Evolutionary conservation across 192 early-diverging fungal species (phyloP).

Genomic region (Obelidium mucronatum): DNA sequence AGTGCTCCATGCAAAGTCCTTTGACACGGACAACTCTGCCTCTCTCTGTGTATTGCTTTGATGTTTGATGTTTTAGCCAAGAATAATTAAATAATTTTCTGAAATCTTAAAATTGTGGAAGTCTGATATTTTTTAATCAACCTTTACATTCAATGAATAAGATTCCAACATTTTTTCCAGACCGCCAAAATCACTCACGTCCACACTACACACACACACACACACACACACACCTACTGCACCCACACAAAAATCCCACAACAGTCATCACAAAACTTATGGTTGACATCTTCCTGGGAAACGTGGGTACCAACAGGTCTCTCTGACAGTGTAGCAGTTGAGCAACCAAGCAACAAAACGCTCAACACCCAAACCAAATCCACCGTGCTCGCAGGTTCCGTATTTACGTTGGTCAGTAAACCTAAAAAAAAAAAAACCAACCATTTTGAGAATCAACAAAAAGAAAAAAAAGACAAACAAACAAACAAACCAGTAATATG

Average conservation of each 20-base stretch:
- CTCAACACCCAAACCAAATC: slow-evolving; percentile 97
- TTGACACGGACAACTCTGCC: neutral
- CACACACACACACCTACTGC: neutral
- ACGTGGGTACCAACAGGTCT: slow-evolving; percentile 90
- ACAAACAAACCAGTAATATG: slow-evolving; percentile 89
- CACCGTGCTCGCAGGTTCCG: slow-evolving; percentile 94
- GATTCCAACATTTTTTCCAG: no score
- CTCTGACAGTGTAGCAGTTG: slow-evolving; percentile 88
- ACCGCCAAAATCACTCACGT: neutral
- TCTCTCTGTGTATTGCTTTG: no score
- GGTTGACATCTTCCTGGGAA: slow-evolving; percentile 88
- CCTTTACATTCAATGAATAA: no score
- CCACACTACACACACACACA: neutral
- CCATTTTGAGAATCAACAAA: neutral
- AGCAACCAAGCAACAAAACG: slow-evolving; percentile 97
- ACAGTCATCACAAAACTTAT: slow-evolving; percentile 45
- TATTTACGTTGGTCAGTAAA: slow-evolving; percentile 99
- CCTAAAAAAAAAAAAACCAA: slow-evolving; percentile 23
- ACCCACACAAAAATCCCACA: neutral
- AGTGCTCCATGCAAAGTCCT: slow-evolving; percentile 19
- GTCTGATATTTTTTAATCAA: no score
- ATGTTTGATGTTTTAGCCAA: no score
- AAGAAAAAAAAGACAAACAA: slow-evolving; percentile 36
- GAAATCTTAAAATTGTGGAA: no score
- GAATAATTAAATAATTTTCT: no score